These are phyloP conservation scores for Monosporozyma unispora DNA, from an alignment of 805 yeast genomes.

Conservation along the genomic window DNA sequence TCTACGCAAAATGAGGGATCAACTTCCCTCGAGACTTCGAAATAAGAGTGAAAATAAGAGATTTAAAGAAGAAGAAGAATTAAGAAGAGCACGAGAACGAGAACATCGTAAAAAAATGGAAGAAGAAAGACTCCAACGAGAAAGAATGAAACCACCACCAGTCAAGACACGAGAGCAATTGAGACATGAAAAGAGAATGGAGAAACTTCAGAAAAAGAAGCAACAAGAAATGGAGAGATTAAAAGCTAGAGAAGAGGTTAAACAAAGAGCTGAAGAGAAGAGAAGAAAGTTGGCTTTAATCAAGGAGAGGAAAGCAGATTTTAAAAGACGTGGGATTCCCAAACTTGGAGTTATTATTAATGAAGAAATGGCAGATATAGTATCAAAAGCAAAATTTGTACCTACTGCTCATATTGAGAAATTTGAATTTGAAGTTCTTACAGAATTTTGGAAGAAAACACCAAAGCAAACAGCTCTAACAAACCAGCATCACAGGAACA, in stretches of 20 bases:
- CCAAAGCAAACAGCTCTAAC: no score
- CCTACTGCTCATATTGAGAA: neutral
- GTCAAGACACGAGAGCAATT: neutral
- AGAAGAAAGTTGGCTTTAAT: neutral
- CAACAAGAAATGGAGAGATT: neutral
- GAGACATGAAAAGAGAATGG: no score
- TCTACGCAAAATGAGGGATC: neutral
- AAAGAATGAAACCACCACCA: neutral
- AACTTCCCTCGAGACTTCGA: neutral
- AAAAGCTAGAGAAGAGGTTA: neutral
- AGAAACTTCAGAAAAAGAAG: neutral
- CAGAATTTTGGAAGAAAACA: no score
- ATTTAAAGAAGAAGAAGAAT: neutral
- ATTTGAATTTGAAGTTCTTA: no score
- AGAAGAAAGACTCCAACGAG: neutral
- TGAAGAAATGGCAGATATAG: neutral
- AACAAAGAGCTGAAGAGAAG: neutral
- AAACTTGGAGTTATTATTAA: neutral
- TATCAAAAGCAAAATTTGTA: neutral
- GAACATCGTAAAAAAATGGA: neutral
- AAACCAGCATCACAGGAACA: no score
- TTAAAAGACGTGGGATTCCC: neutral
- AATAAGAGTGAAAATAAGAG: neutral
- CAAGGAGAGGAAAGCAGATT: neutral
- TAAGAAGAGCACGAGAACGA: neutral